Conservation (phyloP, 2,329 filamentous ascomycete genomes). For the Colletotrichum tofieldiae region DNA sequence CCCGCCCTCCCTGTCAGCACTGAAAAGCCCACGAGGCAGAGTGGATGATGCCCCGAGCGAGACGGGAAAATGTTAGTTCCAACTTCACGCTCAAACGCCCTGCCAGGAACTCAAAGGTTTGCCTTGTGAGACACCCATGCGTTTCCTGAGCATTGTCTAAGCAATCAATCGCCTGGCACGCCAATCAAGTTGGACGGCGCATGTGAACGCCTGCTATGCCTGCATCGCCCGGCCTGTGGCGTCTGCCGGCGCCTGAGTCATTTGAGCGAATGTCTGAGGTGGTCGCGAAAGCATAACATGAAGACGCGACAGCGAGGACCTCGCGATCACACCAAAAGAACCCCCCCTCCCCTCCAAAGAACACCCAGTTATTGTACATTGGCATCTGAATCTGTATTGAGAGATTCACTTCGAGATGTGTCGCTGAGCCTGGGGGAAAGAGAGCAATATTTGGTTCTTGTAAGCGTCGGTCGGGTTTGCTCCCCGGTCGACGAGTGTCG, state of each 20-base stretch:
- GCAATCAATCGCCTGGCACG: background rate
- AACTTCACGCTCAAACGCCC: background rate
- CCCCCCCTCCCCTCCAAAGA: too few relatives aligned
- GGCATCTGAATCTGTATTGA: background rate
- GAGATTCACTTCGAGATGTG: background rate
- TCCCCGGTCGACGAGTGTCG: background rate
- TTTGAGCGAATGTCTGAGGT: background rate
- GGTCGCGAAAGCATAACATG: background rate
- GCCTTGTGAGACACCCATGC: background rate
- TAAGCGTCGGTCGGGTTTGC: background rate
- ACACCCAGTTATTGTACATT: background rate
- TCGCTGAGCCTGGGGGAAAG: background rate
- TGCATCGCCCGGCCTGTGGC: constrained; percentile 17
- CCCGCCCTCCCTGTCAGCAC: constrained; percentile 1
- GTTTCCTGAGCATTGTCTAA: too few relatives aligned
- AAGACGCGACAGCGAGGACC: background rate
- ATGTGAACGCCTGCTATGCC: background rate
- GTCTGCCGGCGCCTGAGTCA: constrained; percentile 11
- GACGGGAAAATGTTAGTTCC: background rate
- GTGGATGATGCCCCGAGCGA: background rate
- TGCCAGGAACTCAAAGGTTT: background rate
- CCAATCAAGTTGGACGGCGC: background rate
- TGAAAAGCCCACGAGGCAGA: constrained; percentile 2
- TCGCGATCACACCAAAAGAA: background rate
- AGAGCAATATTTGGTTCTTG: background rate